phyloP scores from a whole-genome alignment of 1,284 basidiomycete genomes.

The Blastosporella zonata region DNA sequence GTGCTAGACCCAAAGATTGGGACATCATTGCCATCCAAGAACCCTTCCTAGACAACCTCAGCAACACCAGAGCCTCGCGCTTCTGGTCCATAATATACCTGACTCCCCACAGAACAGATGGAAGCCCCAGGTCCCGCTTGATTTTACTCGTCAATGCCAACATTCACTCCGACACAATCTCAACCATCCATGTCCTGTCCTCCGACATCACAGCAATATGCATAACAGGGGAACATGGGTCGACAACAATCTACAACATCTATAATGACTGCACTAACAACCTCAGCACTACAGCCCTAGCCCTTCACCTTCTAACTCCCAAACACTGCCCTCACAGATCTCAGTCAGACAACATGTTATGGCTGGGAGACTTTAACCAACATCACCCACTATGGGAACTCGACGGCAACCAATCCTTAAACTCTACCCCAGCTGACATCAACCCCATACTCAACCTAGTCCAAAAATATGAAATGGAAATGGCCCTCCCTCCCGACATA shows the following conservation, averaged over 20 bases:
- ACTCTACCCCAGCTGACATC: neutral
- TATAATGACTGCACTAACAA: constrained; percentile 24
- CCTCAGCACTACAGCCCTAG: neutral
- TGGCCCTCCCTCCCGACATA: neutral
- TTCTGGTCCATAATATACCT: constrained; percentile 20
- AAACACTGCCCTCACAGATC: neutral
- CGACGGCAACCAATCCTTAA: constrained; percentile 4
- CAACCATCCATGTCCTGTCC: constrained; percentile 5
- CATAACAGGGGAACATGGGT: constrained; percentile 11
- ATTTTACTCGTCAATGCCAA: constrained; percentile 25
- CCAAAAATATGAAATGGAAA: constrained; percentile 1
- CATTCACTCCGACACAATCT: constrained; percentile 22
- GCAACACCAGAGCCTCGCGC: constrained; percentile 16
- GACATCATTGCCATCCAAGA: constrained; percentile 29
- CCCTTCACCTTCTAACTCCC: neutral
- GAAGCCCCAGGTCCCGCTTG: constrained; percentile 16
- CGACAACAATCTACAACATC: constrained; percentile 26
- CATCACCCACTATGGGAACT: constrained; percentile 36
- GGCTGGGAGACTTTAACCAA: constrained; percentile 48
- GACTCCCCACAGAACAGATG: neutral
- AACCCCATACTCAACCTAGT: neutral
- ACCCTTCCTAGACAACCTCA: constrained; percentile 22
- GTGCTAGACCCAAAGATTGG: constrained; percentile 11
- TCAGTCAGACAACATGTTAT: constrained; percentile 20
- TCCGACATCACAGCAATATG: constrained; percentile 26